These are phyloP conservation scores for Spathaspora gorwiae DNA, from an alignment of 805 yeast species.

Conservation along the genomic window DNA sequence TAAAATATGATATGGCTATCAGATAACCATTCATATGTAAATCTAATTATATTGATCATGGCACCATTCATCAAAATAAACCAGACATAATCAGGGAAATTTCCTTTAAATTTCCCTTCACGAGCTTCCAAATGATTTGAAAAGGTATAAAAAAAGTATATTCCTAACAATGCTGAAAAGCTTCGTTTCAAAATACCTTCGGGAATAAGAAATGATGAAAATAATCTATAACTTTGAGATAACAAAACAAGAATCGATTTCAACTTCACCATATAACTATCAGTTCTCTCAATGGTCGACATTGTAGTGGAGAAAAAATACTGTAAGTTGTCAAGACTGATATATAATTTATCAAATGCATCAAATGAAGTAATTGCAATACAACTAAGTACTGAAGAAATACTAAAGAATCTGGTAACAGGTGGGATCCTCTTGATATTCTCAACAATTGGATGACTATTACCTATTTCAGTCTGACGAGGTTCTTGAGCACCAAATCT, in stretches of 20 bases:
- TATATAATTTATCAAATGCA: constrained; percentile 13
- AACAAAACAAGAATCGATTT: constrained; percentile 5
- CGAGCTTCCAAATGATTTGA: constrained; percentile 52
- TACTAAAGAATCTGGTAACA: constrained; percentile 53
- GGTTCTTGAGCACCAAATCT: too few relatives aligned
- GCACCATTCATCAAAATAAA: constrained; percentile 49
- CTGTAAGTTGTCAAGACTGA: neutral
- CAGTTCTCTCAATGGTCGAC: neutral
- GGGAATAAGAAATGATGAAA: constrained; percentile 49
- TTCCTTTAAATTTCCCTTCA: constrained; percentile 45
- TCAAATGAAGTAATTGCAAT: constrained; percentile 20
- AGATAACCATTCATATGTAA: too few relatives aligned
- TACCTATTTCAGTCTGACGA: too few relatives aligned
- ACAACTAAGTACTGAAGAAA: constrained; percentile 43
- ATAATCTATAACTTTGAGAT: constrained; percentile 44
- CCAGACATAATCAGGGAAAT: constrained; percentile 54
- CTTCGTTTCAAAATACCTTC: constrained; percentile 23
- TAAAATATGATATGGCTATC: too few relatives aligned
- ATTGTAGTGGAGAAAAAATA: neutral
- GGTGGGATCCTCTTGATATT: constrained; percentile 47
- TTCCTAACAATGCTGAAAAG: constrained; percentile 37
- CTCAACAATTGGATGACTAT: constrained; percentile 13
- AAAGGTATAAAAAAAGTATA: constrained; percentile 54
- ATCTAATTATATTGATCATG: constrained; percentile 34
- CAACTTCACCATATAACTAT: neutral